Evolutionary conservation across 2,329 filamentous ascomycete species (phyloP).

Genomic region (Neofusicoccum sp.): DNA sequence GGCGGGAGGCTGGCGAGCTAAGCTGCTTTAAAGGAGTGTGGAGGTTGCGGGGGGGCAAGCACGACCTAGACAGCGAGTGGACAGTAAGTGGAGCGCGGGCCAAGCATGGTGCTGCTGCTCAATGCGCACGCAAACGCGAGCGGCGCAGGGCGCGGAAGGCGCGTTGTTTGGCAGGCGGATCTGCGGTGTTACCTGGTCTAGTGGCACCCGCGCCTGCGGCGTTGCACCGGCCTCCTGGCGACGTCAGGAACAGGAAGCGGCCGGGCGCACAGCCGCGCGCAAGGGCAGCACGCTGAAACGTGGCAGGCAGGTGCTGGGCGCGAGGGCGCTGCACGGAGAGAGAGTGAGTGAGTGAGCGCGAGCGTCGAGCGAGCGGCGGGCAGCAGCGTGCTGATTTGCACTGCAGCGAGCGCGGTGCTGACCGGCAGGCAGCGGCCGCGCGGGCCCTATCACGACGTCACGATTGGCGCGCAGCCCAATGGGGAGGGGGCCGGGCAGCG

Average conservation of each 20-base stretch:
- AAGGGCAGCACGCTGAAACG: constrained; percentile 12
- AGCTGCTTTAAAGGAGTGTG: constrained; percentile 9
- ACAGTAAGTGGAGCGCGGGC: constrained; percentile 2
- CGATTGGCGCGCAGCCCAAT: neutral
- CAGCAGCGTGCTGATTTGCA: neutral
- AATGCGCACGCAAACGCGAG: constrained; percentile 8
- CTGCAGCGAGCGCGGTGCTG: neutral
- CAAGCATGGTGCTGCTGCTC: neutral
- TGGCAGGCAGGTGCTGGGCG: constrained; percentile 8
- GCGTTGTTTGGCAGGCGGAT: constrained; percentile 12
- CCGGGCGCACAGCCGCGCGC: neutral
- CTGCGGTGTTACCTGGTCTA: neutral
- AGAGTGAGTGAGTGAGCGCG: neutral
- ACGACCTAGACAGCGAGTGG: neutral
- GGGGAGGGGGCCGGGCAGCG: neutral
- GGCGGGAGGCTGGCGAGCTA: neutral
- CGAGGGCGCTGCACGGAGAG: neutral
- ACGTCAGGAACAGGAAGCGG: constrained; percentile 15
- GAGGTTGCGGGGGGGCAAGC: constrained; percentile 14
- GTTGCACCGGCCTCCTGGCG: constrained; percentile 2
- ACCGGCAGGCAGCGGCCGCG: neutral
- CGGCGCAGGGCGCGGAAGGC: constrained; percentile 9
- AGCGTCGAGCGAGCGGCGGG: neutral
- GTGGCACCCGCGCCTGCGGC: constrained; percentile 3
- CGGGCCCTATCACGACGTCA: constrained; percentile 1